A percentile compares a stretch with the other conserved stretches of the same genome.
phyloP scores from a whole-genome alignment of 345 rosid species.

The Rhodamnia argentea region DNA sequence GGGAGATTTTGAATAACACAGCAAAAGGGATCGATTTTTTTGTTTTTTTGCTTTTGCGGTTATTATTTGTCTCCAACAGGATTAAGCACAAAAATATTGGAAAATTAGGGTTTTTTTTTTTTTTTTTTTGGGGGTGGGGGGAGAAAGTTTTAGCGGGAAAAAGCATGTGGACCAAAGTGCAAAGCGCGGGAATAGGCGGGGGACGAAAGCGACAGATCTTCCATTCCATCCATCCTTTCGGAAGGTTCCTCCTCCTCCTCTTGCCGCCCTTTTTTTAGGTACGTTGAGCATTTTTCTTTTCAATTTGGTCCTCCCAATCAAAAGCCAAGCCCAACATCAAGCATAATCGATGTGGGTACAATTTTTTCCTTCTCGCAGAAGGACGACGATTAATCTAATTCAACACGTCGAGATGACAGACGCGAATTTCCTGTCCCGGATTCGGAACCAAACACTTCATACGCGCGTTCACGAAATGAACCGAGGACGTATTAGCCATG shows the following conservation, averaged over 20 bases:
- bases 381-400: not conserved
- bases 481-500: not conserved
- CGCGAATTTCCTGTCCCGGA: not conserved
- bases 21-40: not conserved
- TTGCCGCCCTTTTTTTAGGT: not conserved
- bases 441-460: not conserved
- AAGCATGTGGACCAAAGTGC: not conserved
- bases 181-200: not conserved
- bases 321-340: not conserved
- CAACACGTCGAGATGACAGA: rapidly evolving
- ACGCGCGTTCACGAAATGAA: not conserved
- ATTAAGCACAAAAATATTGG: not conserved
- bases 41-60: not conserved
- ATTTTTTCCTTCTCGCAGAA: rapidly evolving
- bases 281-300: not conserved
- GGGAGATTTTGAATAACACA: not conserved
- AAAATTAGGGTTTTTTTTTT: not conserved
- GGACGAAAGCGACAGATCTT: not conserved
- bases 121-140: not conserved
- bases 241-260: not conserved
- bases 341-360: not conserved
- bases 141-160: not conserved
- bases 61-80: not conserved
- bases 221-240: not conserved
- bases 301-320: not conserved